Evolutionary conservation across 306 rosid genomes (phyloP).

Genomic region (Dalbergia oliveri): DNA sequence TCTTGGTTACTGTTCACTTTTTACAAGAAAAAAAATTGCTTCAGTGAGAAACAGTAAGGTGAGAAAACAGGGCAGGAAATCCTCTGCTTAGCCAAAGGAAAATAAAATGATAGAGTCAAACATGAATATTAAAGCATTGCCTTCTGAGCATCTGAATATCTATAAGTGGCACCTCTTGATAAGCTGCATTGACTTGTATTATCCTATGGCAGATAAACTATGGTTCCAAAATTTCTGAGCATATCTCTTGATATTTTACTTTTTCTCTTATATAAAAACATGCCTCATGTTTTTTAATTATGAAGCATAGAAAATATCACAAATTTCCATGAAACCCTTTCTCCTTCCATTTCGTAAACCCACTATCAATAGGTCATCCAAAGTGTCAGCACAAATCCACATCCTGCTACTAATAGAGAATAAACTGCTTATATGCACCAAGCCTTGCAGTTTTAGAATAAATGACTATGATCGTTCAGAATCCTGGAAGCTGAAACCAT

Average conservation of each 20-base stretch:
- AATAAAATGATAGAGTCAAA: neutral
- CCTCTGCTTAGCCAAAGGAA: neutral
- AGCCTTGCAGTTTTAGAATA: slow-evolving; percentile 10
- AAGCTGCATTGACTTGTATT: neutral
- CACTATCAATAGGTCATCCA: slow-evolving; percentile 10
- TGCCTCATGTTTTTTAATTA: neutral
- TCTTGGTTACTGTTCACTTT: neutral
- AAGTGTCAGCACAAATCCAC: slow-evolving; percentile 25
- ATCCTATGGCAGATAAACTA: neutral
- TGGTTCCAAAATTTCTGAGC: neutral
- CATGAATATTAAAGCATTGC: neutral
- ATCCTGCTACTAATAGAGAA: slow-evolving; percentile 4
- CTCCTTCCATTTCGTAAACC: slow-evolving; percentile 5
- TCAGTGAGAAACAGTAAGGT: neutral
- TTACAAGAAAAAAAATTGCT: neutral
- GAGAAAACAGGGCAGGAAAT: neutral
- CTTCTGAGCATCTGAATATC: slow-evolving; percentile 6
- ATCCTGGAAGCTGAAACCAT: slow-evolving; percentile 4
- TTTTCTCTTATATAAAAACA: neutral
- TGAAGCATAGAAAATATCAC: slow-evolving; percentile 1
- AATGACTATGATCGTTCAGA: neutral
- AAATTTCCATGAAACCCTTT: neutral
- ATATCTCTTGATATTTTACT: neutral
- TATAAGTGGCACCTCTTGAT: slow-evolving; percentile 7
- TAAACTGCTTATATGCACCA: neutral